Evolutionary conservation across 164 flowering plant species (phyloP).

Genomic region (Liriodendron chinense): DNA sequence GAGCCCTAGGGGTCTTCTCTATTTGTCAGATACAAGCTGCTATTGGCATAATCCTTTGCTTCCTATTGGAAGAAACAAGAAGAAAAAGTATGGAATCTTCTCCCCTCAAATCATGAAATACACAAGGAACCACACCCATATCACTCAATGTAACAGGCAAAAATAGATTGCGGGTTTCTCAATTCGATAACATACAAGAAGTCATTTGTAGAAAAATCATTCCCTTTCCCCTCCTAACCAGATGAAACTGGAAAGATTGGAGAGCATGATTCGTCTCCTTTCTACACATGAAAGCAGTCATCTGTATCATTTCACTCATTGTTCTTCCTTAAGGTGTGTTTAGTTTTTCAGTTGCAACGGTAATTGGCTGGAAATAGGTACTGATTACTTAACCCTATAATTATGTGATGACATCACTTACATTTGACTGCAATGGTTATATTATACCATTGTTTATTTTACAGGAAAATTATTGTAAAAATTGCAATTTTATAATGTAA

Average conservation of each 20-base stretch:
- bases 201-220: neutral
- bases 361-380: no score
- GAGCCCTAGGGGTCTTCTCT: neutral
- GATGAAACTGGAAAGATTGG: neutral
- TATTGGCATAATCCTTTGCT: neutral
- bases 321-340: neutral
- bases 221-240: neutral
- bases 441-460: no score
- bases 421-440: no score
- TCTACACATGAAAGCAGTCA: neutral
- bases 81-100: neutral
- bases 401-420: no score
- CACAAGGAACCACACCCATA: neutral
- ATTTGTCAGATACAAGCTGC: neutral
- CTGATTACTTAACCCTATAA: no score
- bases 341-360: no score
- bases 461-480: no score
- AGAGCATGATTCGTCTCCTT: neutral
- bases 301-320: no score
- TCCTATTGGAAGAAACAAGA: neutral
- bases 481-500: no score
- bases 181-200: neutral
- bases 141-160: neutral
- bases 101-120: neutral
- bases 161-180: neutral